A percentile compares a stretch with the other conserved stretches of the same genome.
phyloP scores from a whole-genome alignment of 495 filamentous ascomycete genomes.

The Penicillium canariense region DNA sequence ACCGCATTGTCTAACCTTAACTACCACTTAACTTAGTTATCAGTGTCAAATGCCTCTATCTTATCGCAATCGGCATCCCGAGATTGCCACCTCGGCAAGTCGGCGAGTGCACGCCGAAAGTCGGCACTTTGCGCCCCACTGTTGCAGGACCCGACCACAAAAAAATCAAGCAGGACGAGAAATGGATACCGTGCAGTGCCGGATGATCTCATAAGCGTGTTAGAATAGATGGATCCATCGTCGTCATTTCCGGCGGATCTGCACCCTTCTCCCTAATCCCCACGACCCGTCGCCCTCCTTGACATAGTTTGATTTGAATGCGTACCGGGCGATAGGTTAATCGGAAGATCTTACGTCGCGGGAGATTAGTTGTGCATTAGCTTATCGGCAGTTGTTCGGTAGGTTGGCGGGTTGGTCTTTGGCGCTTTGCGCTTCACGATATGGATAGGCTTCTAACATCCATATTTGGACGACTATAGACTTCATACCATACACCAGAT shows the following conservation, averaged over 20 bases:
- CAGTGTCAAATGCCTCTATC: no score
- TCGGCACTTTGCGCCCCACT: conserved; percentile 26
- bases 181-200: conserved; percentile 7
- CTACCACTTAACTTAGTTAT: no score
- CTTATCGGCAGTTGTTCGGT: conserved; percentile 6
- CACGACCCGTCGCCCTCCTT: neutral
- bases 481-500: neutral
- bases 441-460: neutral
- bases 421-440: neutral
- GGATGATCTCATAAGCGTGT: conserved; percentile 14
- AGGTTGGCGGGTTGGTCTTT: neutral
- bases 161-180: conserved; percentile 14
- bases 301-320: neutral
- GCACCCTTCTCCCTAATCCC: neutral
- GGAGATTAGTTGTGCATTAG: conserved; percentile 12
- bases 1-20: no score
- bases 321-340: neutral
- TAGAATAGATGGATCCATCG: neutral
- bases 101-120: conserved; percentile 18
- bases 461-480: neutral
- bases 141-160: conserved; percentile 10
- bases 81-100: conserved; percentile 16
- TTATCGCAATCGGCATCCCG: conserved; percentile 24
- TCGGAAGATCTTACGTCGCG: conserved; percentile 9
- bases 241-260: neutral